These are phyloP conservation scores for Thalia dealbata DNA, from an alignment of 176 grass and related monocot genomes.

Conservation along the genomic window DNA sequence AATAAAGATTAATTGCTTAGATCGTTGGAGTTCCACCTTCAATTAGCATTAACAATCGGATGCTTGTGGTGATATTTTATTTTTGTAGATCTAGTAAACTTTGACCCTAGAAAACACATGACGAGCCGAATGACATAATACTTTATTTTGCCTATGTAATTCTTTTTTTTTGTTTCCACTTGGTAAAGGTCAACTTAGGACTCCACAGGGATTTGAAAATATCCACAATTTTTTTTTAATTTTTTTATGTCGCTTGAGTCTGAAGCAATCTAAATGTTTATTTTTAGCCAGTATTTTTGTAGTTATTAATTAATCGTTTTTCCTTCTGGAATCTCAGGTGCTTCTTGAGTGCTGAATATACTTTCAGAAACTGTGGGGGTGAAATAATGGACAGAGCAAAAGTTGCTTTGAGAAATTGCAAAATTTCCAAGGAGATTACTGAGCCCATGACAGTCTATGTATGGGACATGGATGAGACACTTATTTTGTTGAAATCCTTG, in stretches of 20 bases:
- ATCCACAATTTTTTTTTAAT: too few species aligned
- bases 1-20: background rate
- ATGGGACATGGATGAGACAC: conserved; percentile 97
- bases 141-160: too few species aligned
- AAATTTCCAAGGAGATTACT: background rate
- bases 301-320: background rate
- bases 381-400: background rate
- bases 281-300: too few species aligned
- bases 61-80: background rate
- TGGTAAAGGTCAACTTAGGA: too few species aligned
- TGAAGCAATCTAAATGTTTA: too few species aligned
- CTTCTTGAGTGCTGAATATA: background rate
- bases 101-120: too few species aligned
- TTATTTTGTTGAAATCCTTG: conserved; percentile 81
- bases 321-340: background rate
- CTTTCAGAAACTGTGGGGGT: background rate
- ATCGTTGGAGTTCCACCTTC: background rate
- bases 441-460: conserved; percentile 45
- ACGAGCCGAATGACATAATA: too few species aligned
- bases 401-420: background rate
- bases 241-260: too few species aligned
- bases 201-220: too few species aligned
- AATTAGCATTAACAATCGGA: background rate
- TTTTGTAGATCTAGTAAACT: too few species aligned
- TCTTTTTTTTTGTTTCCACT: too few species aligned